Evolutionary conservation across 1,284 basidiomycete species (phyloP), one percentile per base, ranked within the genome.

Genomic region (Naganishia liquefaciens): DNA sequence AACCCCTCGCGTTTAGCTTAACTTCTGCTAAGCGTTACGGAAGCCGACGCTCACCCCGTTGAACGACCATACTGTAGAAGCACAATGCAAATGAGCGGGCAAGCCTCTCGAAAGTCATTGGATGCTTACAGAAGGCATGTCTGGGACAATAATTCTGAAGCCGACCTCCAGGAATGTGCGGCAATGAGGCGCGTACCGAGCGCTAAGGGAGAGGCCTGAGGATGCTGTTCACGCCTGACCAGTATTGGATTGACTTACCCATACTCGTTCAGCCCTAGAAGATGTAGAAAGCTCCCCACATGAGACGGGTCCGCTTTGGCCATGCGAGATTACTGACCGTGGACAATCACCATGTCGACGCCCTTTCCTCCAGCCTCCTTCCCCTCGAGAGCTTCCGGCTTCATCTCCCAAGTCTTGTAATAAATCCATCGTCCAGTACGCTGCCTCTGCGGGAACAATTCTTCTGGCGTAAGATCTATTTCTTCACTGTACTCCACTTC

Each of bases 141-240:
- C 82, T 21, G 81, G 79, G 6, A 80, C 73, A 65, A 83, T 80
- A 33, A 82, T 74, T 27, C 82, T 73, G 70, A 82, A 83, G 0
- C 82, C 82, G 5, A 77, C 75, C 63, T 77, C 73, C 52, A 82
- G 73, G 63, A 82, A 80, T 51, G 78, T 74, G 3, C 69, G 69
- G 9, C 80, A 75, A 57, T 82, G 81, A 10, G 80, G 79, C 0
- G 77, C 75, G 52, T 80, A 80, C 40, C 78, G 70, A 70, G 75
- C 27, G 71, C 68, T 68, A 6, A 21, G 30, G 19, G 1, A 23
- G 1, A 21, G 17, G 10, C 11, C 17, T 21, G 28, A 30, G 28
- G 5, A 49, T 23, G 13, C 17, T 49, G 19, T 25, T 23, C 33
- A 33, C 33, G 11, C 33, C 33, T 33, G 33, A 11, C 33, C 5